A percentile compares a stretch with the other conserved stretches of the same genome.
Evolutionary conservation across 305 asterid species (phyloP).

Genomic region (Fraxinus floribunda): DNA sequence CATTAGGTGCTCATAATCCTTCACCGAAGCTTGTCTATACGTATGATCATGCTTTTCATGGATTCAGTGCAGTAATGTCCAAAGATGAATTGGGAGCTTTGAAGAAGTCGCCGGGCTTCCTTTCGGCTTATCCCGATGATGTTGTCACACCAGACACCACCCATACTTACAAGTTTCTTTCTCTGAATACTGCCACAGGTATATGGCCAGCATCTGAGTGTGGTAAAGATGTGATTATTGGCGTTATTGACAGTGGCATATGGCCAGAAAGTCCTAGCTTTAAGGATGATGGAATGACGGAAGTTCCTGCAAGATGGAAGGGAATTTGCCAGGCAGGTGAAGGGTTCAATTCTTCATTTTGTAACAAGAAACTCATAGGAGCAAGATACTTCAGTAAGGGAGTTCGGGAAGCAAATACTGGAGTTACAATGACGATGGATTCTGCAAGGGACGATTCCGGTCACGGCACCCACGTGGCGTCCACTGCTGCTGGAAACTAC

Average conservation of each 20-base stretch:
- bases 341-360: constrained; percentile 33
- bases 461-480: constrained; percentile 38
- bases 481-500: constrained; percentile 29
- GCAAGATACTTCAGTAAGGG: constrained; percentile 37
- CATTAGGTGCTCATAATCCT: constrained; percentile 5
- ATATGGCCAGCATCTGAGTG: constrained; percentile 43
- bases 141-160: constrained; percentile 30
- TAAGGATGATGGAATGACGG: constrained; percentile 39
- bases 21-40: constrained; percentile 33
- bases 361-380: constrained; percentile 41
- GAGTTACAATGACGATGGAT: constrained; percentile 19
- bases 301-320: constrained; percentile 39
- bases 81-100: constrained; percentile 28
- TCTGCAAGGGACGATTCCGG: constrained; percentile 35
- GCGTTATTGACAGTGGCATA: constrained; percentile 35
- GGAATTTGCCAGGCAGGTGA: constrained; percentile 34
- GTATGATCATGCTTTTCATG: constrained; percentile 39
- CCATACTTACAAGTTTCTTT: constrained; percentile 34
- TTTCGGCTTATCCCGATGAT: constrained; percentile 34
- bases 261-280: constrained; percentile 40
- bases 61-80: constrained; percentile 40
- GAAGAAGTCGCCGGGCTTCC: constrained; percentile 27
- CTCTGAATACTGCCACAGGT: constrained; percentile 33
- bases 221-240: constrained; percentile 40
- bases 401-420: constrained; percentile 24